Evolutionary conservation across 169 alveolate genomes (phyloP).

Genomic region (Eimeria acervulina): DNA sequence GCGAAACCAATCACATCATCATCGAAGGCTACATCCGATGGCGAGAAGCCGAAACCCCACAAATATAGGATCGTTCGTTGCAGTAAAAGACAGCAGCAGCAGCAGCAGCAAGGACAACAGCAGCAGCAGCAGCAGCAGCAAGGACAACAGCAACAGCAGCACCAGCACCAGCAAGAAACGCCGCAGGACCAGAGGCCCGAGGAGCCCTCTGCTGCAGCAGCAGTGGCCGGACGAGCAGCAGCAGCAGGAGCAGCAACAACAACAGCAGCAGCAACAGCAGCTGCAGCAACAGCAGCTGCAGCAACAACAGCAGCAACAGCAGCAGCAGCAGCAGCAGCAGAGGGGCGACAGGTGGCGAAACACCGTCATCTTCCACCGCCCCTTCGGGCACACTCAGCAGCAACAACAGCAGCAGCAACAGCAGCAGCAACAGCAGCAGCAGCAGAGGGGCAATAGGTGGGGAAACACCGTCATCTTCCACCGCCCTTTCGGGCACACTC

Average conservation of each 20-base stretch:
- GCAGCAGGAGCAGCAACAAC: slow-evolving; percentile 13
- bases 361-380: background rate
- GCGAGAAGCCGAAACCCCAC: background rate
- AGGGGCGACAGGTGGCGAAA: background rate
- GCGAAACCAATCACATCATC: background rate
- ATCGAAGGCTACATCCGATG: background rate
- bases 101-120: too few species aligned
- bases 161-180: background rate
- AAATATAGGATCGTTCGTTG: background rate
- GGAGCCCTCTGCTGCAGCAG: background rate
- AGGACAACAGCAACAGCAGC: too few species aligned
- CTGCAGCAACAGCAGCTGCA: too few species aligned
- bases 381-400: too few species aligned
- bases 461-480: too few species aligned
- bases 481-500: too few species aligned
- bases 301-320: too few species aligned
- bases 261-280: background rate
- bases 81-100: background rate
- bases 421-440: background rate
- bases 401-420: slow-evolving; percentile 24
- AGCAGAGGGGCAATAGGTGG: too few species aligned
- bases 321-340: too few species aligned
- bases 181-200: background rate
- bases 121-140: too few species aligned
- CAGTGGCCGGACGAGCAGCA: background rate